Conservation (phyloP, 1,284 basidiomycete genomes). For the Rhodotorula mucilaginosa region DNA sequence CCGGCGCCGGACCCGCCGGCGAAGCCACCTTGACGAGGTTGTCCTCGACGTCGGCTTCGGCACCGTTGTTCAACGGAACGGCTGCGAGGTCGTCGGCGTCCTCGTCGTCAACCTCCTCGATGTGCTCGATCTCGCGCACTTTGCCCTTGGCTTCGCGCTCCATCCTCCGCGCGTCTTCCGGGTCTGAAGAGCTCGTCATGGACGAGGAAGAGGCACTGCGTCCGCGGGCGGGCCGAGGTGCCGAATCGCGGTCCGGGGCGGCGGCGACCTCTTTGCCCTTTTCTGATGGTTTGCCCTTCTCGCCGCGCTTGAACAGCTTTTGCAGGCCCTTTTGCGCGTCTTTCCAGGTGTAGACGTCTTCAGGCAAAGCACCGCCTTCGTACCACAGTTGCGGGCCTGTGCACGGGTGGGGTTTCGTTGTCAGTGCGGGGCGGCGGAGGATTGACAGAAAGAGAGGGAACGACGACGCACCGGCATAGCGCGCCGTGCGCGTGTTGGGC, state of each 20-base stretch:
- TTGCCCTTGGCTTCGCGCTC: conserved; percentile 34
- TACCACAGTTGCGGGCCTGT: conserved; percentile 39
- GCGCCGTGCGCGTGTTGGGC: conserved; percentile 21
- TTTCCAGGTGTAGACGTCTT: conserved; percentile 35
- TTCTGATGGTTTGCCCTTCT: not conserved
- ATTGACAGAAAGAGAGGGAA: not conserved
- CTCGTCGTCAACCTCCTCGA: conserved; percentile 37
- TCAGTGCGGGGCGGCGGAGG: too few species aligned
- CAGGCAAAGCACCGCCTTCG: conserved; percentile 30
- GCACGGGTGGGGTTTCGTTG: not conserved
- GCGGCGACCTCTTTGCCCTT: conserved; percentile 1
- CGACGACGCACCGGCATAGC: conserved; percentile 30
- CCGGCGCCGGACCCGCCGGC: not conserved
- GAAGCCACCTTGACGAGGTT: conserved; percentile 1
- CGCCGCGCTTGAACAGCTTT: conserved; percentile 34
- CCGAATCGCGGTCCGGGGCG: conserved; percentile 4
- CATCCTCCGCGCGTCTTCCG: conserved; percentile 29
- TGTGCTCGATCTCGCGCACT: conserved; percentile 35
- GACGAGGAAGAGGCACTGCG: conserved; percentile 1
- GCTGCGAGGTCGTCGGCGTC: conserved; percentile 11
- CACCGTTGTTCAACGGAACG: not conserved
- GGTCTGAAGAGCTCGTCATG: not conserved
- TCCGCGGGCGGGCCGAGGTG: not conserved
- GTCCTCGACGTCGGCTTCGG: conserved; percentile 9
- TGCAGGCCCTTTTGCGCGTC: conserved; percentile 26